Base-by-base conservation (phyloP, 805 yeast genomes). In the Clavispora phyllophila region DNA sequence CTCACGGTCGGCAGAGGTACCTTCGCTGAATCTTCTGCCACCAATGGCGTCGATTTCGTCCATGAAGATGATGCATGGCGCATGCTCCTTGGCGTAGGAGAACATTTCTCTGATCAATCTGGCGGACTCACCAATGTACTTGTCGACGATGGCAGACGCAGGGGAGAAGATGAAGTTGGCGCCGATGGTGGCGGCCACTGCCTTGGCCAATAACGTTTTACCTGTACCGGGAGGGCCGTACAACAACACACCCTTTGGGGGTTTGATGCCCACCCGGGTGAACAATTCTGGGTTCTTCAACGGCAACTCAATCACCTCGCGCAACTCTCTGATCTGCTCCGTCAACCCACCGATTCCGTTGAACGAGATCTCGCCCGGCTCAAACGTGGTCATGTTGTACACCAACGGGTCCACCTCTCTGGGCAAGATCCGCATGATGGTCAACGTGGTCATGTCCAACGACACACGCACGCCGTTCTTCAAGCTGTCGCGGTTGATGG, bases 211-310 rank as follows among this genome's bases (percentile, higher is more conserved):
- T 46, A 91, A 72, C 0, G 99, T 91, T 64, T 91, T 91, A 60
- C 99, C 98, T 0, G 99, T 93, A 57, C 99, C 99, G 19, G 99
- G 99, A 6, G 99, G 99, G 7, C 99, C 99, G 61, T 93, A 93
- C 40, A 93, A 74, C 48, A 93, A 71, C 22, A 91, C 98, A 63
- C 98, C 99, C 66, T 93, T 93, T 44, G 99, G 99, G n/a, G 97
- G 96, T 61, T 89, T 89, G 65, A 93, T 93, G 38, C 99, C 99
- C 26, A 93, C 96, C 63, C 99, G 82, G 48, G 86, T 73, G 65
- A 93, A 93, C 55, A 93, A 76, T 67, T 93, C 99, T 2, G 99
- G 99, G 64, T 93, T 93, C 66, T 93, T 93, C 60, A 93, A 76
- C 2, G 99, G 99, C 57, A 93, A 73, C 68, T 93, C 99, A 62